Base-by-base conservation (phyloP, 2,329 filamentous ascomycete species). In the Penicillium janthinellum region DNA sequence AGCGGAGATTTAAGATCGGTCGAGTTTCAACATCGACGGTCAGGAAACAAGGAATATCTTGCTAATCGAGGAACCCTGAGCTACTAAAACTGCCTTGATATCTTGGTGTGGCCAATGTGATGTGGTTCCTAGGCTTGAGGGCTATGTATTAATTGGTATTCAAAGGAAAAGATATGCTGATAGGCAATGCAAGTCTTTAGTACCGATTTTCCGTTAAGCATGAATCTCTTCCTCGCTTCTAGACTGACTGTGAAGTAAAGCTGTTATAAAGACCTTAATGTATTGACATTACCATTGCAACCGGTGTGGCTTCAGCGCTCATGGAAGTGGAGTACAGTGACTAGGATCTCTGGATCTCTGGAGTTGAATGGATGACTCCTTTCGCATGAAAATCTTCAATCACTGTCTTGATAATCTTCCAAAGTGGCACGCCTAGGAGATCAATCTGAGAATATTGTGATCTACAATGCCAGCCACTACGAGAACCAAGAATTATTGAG, bases 1-100 rank as follows among this genome's bases (percentile, higher is more conserved):
- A 56, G 47, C 17, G 42, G 10, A 35, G 45, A 60, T 57, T 44
- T 59, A 22, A 50, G 54, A 57, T 62, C 58, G 34, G 66, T 62
- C 54, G 58, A 53, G 54, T 68, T 67, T 62, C 25, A 67, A 67
- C 58, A 51, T 48, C 12, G 54, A 60, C 58, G 59, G 38, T 50
- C 38, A 52, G 37, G 10, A 20, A 53, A 57, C 34, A 39, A 44
- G 22, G 28, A 52, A 42, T 17, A 45, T 20, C 37, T 49, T 44
- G 31, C 14, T 41, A 12, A 3, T 25, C 35, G 12, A 45, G 12
- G 3, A 37, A 8, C 10, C 41, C 31, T 17, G 11, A 1, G 6
- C 28, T 45, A 10, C 20, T 25, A 25, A 3, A 20, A 4, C 15
- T 11, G 20, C 25, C 25, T 22, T 22, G 22, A 25, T 14, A 35